These are phyloP conservation scores for Fusarium sp. DNA, from an alignment of 2,329 filamentous ascomycete species.

Conservation along the genomic window DNA sequence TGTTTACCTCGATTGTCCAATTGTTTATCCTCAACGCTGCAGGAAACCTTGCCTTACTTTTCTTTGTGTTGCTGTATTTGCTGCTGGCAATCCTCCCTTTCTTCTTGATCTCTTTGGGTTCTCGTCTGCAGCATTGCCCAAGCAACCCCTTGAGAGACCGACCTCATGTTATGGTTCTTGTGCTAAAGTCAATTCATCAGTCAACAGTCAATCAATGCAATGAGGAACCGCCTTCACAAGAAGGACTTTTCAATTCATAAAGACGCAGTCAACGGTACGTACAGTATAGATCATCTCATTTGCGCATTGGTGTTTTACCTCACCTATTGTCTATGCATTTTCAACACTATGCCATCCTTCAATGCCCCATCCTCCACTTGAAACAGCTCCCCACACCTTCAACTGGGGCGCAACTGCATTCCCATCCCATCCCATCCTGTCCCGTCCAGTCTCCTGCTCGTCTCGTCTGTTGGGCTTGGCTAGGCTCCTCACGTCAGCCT, in stretches of 20 bases:
- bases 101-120: not conserved
- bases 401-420: slow-evolving; percentile 37
- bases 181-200: slow-evolving; percentile 4
- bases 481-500: slow-evolving; percentile 39
- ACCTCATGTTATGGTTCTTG: not conserved
- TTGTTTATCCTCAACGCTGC: slow-evolving; percentile 9
- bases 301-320: not conserved
- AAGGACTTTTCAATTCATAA: slow-evolving; percentile 56
- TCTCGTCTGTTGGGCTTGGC: slow-evolving; percentile 11
- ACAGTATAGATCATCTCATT: not conserved
- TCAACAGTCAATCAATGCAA: slow-evolving; percentile 33
- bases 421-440: slow-evolving; percentile 27
- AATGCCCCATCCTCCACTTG: slow-evolving; percentile 39
- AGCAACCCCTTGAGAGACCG: slow-evolving; percentile 20
- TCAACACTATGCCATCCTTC: slow-evolving; percentile 4
- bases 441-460: slow-evolving; percentile 19
- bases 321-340: slow-evolving; percentile 26
- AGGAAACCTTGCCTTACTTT: slow-evolving; percentile 15
- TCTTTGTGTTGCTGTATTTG: not conserved
- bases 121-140: slow-evolving; percentile 17
- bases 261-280: slow-evolving; percentile 49
- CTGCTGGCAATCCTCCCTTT: slow-evolving; percentile 10
- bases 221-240: slow-evolving; percentile 54
- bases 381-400: slow-evolving; percentile 47
- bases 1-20: slow-evolving; percentile 27